Evolutionary conservation across 176 grass and related monocot species (phyloP), one percentile per base, ranked within the genome.

Genomic region (Secale cereale): DNA sequence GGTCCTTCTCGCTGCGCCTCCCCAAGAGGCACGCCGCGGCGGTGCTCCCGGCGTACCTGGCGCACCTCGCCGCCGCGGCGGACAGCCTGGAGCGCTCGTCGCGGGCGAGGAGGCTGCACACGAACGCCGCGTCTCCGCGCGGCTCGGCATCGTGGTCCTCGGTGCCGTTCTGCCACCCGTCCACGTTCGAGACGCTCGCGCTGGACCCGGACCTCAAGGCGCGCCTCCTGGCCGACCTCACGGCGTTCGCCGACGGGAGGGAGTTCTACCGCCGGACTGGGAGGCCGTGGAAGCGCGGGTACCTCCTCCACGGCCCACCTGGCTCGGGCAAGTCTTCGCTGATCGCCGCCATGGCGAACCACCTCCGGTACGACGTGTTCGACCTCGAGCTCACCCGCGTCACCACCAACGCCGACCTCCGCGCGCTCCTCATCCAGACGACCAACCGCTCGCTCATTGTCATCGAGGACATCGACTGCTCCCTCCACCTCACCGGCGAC

Each of bases 401-500:
- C 8, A 22, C 81, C 73, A 90, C 82, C 81, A 99, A 99, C 79
- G 89, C 90, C 25, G 97, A 94, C 76, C 91, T 99, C 62, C 90
- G 97, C 31, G 81, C 83, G 68, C 90, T 99, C 63, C 91, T 99
- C 59, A 88, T 94, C 66, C 91, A 99, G 81, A 99, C 93, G 22
- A 96, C 83, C 29, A 99, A 96, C 86, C 91, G 93, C 23, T 99
- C 93, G 57, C 68, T 99, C 78, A 94, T 99, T 4, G 93, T 99
- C 65, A 96, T 99, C 73, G 93, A 99, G 88, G 97, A 99, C 82
- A 99, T 99, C 23, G 93, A 98, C 79, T 98, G 97, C 83, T 98
- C 97, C 12, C 97, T 98, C 79, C 89, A 98, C 83, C 87, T 98
- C 78, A 94, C 90, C 22, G 91, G 89, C 25, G 91, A 95, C 80